Evolutionary conservation across 768 basidiomycete genomes (phyloP).

Genomic region (Phanerochaete carnosa): DNA sequence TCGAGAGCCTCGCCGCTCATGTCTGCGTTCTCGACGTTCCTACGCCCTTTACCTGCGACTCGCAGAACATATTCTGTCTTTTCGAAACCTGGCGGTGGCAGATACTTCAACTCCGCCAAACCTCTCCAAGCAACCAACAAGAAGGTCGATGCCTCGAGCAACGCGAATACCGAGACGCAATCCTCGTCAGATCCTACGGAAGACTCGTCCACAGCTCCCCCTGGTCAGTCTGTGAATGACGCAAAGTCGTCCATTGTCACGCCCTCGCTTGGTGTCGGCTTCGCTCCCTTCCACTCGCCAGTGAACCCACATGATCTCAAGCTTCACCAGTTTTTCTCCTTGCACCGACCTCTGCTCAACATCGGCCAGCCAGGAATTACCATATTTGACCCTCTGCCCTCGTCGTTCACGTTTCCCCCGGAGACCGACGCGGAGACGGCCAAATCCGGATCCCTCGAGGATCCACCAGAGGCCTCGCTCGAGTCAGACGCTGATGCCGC

Average conservation of each 20-base stretch:
- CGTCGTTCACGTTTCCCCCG: constrained; percentile 14
- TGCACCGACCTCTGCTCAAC: constrained; percentile 75
- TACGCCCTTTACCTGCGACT: constrained; percentile 43
- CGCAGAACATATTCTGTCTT: constrained; percentile 73
- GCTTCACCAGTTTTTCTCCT: constrained; percentile 81
- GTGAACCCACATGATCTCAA: constrained; percentile 68
- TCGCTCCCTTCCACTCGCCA: constrained; percentile 42
- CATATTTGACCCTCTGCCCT: constrained; percentile 41
- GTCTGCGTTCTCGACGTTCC: constrained; percentile 50
- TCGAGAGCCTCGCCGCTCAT: constrained; percentile 17
- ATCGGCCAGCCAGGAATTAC: constrained; percentile 58
- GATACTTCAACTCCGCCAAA: constrained; percentile 75
- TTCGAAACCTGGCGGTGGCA: constrained; percentile 71
- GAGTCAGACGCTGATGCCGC: constrained; percentile 82
- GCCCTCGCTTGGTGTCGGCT: background rate
- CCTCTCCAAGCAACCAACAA: constrained; percentile 35
- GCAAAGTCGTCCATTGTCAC: background rate
- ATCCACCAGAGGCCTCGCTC: constrained; percentile 46
- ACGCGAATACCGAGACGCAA: constrained; percentile 14
- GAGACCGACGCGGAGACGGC: constrained; percentile 17
- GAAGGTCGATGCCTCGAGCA: constrained; percentile 29
- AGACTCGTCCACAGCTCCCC: constrained; percentile 4
- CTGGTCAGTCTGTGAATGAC: background rate
- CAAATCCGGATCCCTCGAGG: constrained; percentile 31
- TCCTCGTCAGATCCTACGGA: constrained; percentile 1